Percentiles rank a stretch among this genome's conserved stretches.
Evolutionary conservation across 768 basidiomycete species (phyloP).

Genomic region (Serendipita indica): DNA sequence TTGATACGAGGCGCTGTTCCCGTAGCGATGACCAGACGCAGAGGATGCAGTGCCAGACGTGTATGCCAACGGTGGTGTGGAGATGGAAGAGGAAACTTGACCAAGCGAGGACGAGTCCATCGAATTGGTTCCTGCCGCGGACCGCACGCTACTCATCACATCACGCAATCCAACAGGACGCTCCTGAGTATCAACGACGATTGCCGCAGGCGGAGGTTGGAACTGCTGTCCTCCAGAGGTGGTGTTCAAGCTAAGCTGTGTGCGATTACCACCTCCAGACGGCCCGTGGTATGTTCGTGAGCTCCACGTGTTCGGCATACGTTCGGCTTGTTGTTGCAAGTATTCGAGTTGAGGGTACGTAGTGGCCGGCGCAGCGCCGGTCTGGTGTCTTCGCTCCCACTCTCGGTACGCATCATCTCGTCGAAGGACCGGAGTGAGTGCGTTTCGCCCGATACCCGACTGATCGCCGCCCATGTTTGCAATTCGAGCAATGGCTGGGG

Average conservation of each 20-base stretch:
- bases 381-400: conserved; percentile 75
- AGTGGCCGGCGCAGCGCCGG: conserved; percentile 48
- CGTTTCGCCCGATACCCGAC: conserved; percentile 55
- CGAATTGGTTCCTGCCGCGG: conserved; percentile 32
- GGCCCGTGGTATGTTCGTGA: conserved; percentile 19
- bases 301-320: conserved; percentile 22
- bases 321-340: conserved; percentile 76
- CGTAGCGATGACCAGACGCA: conserved; percentile 45
- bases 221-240: conserved; percentile 52
- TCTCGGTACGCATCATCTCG: conserved; percentile 90
- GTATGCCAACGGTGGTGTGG: conserved; percentile 62
- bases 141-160: conserved; percentile 65
- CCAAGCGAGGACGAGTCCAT: conserved; percentile 10
- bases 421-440: conserved; percentile 84
- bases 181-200: conserved; percentile 54
- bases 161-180: conserved; percentile 35
- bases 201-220: conserved; percentile 38
- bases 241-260: not conserved
- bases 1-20: not conserved
- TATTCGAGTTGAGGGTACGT: conserved; percentile 82
- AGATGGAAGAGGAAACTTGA: conserved; percentile 10
- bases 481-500: conserved; percentile 79
- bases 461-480: conserved; percentile 74
- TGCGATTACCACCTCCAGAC: not conserved
- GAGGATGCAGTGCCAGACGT: conserved; percentile 29